phyloP scores from a whole-genome alignment of 2,329 filamentous ascomycete species.

The Verticillium tricorpus region DNA sequence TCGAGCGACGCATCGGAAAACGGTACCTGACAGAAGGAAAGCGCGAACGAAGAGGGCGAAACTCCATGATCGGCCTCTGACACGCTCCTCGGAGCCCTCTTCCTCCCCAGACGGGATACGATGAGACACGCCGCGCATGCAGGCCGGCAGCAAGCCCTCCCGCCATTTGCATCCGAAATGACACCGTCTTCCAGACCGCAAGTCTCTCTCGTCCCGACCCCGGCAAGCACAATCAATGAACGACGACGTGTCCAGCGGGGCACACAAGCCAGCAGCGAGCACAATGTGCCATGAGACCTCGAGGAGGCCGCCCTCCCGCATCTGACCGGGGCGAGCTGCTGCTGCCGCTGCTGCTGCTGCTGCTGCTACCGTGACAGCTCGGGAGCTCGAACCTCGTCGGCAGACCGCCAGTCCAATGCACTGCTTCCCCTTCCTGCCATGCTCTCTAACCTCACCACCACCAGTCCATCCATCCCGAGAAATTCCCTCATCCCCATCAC shows the following conservation, averaged over 20 bases:
- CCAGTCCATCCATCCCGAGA: constrained; percentile 2
- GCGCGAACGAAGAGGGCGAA: neutral
- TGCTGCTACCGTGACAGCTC: neutral
- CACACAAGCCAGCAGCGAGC: neutral
- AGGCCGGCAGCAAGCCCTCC: neutral
- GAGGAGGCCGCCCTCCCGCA: neutral
- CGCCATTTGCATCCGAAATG: neutral
- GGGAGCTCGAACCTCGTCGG: neutral
- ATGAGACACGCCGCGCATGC: neutral
- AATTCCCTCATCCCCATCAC: constrained; percentile 12
- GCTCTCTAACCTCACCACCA: neutral
- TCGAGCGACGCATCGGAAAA: neutral
- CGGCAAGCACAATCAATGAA: neutral
- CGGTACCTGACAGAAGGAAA: neutral
- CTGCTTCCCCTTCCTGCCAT: neutral
- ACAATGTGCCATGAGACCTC: neutral
- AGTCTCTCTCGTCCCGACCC: neutral
- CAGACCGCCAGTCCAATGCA: neutral
- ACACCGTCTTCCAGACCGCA: neutral
- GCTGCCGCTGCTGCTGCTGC: neutral
- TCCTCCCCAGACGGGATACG: neutral
- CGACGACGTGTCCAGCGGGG: neutral
- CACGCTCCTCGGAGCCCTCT: neutral
- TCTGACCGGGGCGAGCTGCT: neutral
- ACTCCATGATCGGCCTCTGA: neutral